phyloP scores from a whole-genome alignment of 164 flowering plant genomes.

The Euptelea pleiosperma region DNA sequence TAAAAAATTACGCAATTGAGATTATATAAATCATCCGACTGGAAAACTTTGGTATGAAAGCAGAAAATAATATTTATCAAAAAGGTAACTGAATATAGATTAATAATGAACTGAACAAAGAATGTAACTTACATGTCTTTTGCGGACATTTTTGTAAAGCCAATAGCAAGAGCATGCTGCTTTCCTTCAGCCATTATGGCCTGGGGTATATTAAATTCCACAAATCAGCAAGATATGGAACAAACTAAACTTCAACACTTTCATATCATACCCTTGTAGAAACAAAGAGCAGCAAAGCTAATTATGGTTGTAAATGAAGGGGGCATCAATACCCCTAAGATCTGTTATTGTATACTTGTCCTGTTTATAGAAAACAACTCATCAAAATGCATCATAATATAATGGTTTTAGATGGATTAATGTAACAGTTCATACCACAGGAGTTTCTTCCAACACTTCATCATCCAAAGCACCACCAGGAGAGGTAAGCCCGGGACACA shows the following conservation, averaged over 20 bases:
- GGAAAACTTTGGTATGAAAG: too few species aligned
- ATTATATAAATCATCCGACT: too few species aligned
- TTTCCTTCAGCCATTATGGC: constrained; percentile 99
- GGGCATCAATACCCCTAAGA: neutral
- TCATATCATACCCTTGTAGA: neutral
- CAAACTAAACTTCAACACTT: neutral
- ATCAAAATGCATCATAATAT: neutral
- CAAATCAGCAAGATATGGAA: constrained; percentile 16
- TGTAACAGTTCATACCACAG: constrained; percentile 61
- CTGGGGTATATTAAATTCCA: constrained; percentile 36
- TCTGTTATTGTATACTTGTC: neutral
- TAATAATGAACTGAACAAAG: neutral
- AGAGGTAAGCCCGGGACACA: constrained; percentile 99
- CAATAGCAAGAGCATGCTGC: constrained; percentile 97
- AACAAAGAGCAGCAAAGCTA: neutral
- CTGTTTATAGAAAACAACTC: neutral
- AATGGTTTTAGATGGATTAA: neutral
- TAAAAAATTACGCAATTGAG: too few species aligned
- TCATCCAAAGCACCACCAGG: constrained; percentile 97
- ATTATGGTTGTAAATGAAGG: neutral
- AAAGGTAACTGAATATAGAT: neutral
- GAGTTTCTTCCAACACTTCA: constrained; percentile 82
- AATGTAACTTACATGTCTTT: constrained; percentile 80
- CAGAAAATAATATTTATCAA: too few species aligned
- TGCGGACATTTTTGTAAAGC: constrained; percentile 97